Evolutionary conservation across 2,329 filamentous ascomycete species (phyloP), one percentile per base, ranked within the genome.

Genomic region (Colletotrichum camelliae): DNA sequence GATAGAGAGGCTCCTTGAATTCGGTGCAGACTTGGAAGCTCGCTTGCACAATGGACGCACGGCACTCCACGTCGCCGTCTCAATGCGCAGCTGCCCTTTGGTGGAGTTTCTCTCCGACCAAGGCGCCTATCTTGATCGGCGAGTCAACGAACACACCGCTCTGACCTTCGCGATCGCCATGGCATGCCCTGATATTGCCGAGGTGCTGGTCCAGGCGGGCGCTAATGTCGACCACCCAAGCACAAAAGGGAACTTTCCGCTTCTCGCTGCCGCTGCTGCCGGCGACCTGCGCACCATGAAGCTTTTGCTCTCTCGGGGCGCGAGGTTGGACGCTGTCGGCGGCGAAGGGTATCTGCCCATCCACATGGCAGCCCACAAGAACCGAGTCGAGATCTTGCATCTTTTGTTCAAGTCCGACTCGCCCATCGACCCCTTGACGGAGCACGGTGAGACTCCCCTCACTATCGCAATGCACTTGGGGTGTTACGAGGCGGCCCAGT

Each of bases 251-350:
- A 77, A 73, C 18, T 79, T 77, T 13, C 79, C 80, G 2, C 75
- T 81, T 10, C 77, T 80, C 12, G 68, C 79, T 9, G 91, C 91
- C 79, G 93, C 91, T 27, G 78, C 86, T 81, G 70, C 87, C 83
- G 75, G 86, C 83, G 64, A 83, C 77, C n/a, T 85, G 80, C 69
- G 88, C 77, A 77, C 79, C 48, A 73, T 75, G 27, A 76, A 76
- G 48, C 65, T 78, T 7, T 64, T 81, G 7, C 70, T 81, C 10
- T 67, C 70, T 15, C 75, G 68, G 9, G 74, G 75, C 16, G 80
- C 79, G 43, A 68, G 77, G 4, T 68, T 77, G 6, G 75, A 79
- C 12, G 75, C 70, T 9, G 31, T 52, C 8, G 77, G 72, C 60
- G 69, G 70, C 13, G 64, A 69, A 13, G 79, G 81, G 2, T 79